A percentile compares a stretch with the other conserved stretches of the same genome.
Evolutionary conservation across 306 rosid species (phyloP).

Genomic region (Glycyrrhiza uralensis): DNA sequence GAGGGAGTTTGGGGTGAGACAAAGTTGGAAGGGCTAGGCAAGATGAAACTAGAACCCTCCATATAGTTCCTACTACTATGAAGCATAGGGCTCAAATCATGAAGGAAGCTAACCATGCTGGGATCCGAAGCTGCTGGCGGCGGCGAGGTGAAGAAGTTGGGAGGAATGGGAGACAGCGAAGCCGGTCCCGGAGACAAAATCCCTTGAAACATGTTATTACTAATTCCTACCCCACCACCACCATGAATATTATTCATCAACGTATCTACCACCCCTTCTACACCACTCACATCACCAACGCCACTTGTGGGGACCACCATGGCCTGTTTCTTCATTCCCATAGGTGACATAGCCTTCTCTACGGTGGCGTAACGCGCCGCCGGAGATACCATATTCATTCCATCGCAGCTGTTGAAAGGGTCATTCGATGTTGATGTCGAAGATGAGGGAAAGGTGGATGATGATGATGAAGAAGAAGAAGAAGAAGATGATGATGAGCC

Average conservation of each 20-base stretch:
- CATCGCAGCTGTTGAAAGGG: conserved; percentile 3
- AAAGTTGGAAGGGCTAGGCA: conserved; percentile 68
- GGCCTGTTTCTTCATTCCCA: conserved; percentile 19
- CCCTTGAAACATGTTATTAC: conserved; percentile 58
- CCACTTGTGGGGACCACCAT: neutral
- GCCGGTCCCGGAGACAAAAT: conserved; percentile 79
- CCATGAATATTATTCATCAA: neutral
- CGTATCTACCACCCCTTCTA: conserved; percentile 25
- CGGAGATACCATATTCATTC: conserved; percentile 44
- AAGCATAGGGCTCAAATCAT: conserved; percentile 66
- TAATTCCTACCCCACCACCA: conserved; percentile 26
- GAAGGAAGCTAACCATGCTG: conserved; percentile 42
- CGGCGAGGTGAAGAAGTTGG: conserved; percentile 52
- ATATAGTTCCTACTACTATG: conserved; percentile 45
- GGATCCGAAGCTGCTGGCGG: conserved; percentile 48
- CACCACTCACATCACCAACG: neutral
- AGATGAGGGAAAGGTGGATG: neutral
- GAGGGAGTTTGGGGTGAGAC: conserved; percentile 61
- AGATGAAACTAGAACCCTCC: conserved; percentile 49
- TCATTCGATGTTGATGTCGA: neutral
- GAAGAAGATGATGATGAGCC: conserved; percentile 36
- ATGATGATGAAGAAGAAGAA: neutral
- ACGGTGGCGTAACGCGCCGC: conserved; percentile 56
- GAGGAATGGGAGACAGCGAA: conserved; percentile 56
- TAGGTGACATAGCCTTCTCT: conserved; percentile 47